Conservation (phyloP, 192 early-diverging fungal species). For the Podochytrium sp. region DNA sequence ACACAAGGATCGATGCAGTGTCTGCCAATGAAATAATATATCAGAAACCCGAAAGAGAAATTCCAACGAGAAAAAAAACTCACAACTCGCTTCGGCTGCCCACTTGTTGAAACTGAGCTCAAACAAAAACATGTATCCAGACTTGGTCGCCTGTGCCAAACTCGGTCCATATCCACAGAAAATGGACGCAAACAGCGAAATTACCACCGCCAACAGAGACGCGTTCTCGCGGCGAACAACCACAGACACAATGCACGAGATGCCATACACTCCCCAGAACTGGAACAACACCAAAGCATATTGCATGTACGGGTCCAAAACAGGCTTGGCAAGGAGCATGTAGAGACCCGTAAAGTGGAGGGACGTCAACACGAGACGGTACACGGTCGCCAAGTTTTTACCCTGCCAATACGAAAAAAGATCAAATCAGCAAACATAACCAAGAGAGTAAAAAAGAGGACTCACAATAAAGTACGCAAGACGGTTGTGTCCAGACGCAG, state of each 20-base stretch:
- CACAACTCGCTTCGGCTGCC: slow-evolving; percentile 48
- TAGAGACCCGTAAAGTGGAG: slow-evolving; percentile 50
- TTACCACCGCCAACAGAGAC: slow-evolving; percentile 40
- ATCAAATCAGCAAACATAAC: slow-evolving; percentile 10
- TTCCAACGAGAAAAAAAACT: slow-evolving; percentile 10
- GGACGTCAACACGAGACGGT: slow-evolving; percentile 45
- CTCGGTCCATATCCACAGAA: slow-evolving; percentile 57
- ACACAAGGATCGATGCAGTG: slow-evolving; percentile 23
- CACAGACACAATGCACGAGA: slow-evolving; percentile 47
- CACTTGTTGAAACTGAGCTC: slow-evolving; percentile 50
- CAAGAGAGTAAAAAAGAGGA: not conserved
- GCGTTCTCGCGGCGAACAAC: slow-evolving; percentile 49
- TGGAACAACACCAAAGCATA: slow-evolving; percentile 44
- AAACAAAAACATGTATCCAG: slow-evolving; percentile 42
- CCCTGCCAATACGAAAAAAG: slow-evolving; percentile 17
- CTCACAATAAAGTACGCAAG: slow-evolving; percentile 35
- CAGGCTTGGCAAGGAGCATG: slow-evolving; percentile 42
- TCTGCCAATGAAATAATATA: slow-evolving; percentile 9
- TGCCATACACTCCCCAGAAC: slow-evolving; percentile 55
- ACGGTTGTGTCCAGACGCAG: slow-evolving; percentile 46
- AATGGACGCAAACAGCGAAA: slow-evolving; percentile 47
- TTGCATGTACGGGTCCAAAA: slow-evolving; percentile 29
- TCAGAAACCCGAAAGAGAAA: not conserved
- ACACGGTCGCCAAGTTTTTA: slow-evolving; percentile 46
- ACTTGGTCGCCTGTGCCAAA: slow-evolving; percentile 38